Base-by-base conservation (phyloP, 2,329 filamentous ascomycete genomes). In the Colletotrichum destructivum region DNA sequence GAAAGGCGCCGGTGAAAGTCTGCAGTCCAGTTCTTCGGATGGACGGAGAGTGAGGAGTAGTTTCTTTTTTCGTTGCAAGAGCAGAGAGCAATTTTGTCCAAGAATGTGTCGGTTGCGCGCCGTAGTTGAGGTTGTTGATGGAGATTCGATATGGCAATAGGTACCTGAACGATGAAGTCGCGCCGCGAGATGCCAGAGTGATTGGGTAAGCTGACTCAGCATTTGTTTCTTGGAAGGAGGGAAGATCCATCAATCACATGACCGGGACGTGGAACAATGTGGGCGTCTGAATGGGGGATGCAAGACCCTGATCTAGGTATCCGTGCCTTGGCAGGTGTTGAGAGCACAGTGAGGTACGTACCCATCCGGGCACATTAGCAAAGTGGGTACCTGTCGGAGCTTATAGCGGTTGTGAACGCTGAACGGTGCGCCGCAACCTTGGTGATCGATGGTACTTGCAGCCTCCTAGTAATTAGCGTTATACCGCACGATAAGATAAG, bases 401-500 rank as follows among this genome's bases (percentile, higher is more conserved):
- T 42, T 23, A 49, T 54, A 38, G 52, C 26, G 38, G 54, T 18
- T 21, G 18, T 13, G 54, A 31, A 31, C 35, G 35, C 35, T 57
- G 66, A 64, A 52, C 52, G 54, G 63, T 35, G 42, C 46, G 55
- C 59, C 40, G 47, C 61, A 66, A 60, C 57, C 38, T 51, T 66
- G 62, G 62, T 47, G 62, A 60, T 38, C 55, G 9, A n/a, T 26
- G 55, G 38, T 66, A 54, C 62, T 49, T 23, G 15, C 6, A 3
- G 26, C 49, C 12, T 4, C 16, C 8, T 11, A 5, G 3, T 38
- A 12, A n/a, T n/a, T n/a, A n/a, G 52, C 16, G 5, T 13, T 3
- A 16, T 62, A 44, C 44, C n/a, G 3, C 18, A 26, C 54, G 69
- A 72, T 72, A 72, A 72, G 69, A 72, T 72, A 72, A 72, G 56